Base-by-base conservation (phyloP, 352 stramenopile species). In the Peronosclerospora sorghi region DNA sequence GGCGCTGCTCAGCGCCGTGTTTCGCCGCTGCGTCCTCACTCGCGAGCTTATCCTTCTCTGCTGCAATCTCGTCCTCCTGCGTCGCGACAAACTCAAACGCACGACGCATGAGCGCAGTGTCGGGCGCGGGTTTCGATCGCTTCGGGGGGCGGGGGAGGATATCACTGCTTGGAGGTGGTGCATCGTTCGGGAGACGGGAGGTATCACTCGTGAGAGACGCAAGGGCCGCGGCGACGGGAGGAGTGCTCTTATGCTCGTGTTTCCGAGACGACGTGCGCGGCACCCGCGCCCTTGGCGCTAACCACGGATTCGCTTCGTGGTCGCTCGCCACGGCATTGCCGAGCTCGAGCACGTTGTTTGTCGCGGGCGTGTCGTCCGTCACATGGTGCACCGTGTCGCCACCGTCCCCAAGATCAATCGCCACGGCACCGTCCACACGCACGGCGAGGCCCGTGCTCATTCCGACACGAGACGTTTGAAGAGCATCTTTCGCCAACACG, bases 31-130 rank as follows among this genome's bases (percentile, higher is more conserved):
- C 67, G 45, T 89, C 79, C 21, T 77, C 57, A 3, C 59, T 48
- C 12, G 79, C 79, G 38, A 89, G 57, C 32, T 54, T 52, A 19
- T 93, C 73, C 62, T 98, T 98, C 67, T 97, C 91, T 27, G 83
- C 75, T 35, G 79, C 64, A 54, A 99, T 96, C 40, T 98, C 95
- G 51, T 97, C 73, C 40, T 97, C 82, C 39, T 95, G 73, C 9
- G 88, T 74, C 24, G 88, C 76, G 0, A 86, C 81, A 41, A 95
- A 93, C 24, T 94, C 94, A 71, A 99, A 99, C 15, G 95, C 95
- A 26, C 82, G 76, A 13, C 76, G 65, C 15, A 99, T 92, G 8
- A 99, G 69, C 51, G 98, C 91, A n/a, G n/a, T n/a, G n/a, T n/a
- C n/a, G n/a, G n/a, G 55, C 27, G 65, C 51, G 15, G 41, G 38